Base-by-base conservation (phyloP, 192 early-diverging fungal genomes). In the Mortierella antarctica region DNA sequence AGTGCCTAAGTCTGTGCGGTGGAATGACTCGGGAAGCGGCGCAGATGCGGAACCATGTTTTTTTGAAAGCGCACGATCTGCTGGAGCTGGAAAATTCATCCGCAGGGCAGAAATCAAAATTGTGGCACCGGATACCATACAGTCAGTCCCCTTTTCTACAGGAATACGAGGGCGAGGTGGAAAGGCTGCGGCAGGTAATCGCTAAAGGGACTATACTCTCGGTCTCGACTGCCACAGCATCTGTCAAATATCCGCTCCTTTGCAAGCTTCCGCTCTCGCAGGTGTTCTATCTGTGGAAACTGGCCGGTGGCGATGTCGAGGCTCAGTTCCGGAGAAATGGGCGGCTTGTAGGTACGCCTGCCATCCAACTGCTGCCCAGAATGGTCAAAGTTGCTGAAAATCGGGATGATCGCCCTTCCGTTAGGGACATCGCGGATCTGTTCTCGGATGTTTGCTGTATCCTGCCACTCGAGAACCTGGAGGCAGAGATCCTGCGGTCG, bases 301-400 rank as follows among this genome's bases (percentile, higher is more conserved):
- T 92, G 20, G 89, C 90, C 7, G 91, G 91, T 4, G 91, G 91
- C 18, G 88, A 90, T 59, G 87, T 91, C 0, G 91, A 89, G 62
- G 54, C 86, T 6, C 89, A 89, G 69, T 76, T 88, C 47, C 72
- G 72, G 20, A 88, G 85, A 54, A 66, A 82, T 47, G 86, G 84
- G 4, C 85, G 75, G 8, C 73, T 88, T 10, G 67, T 81, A 6
- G 82, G 83, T 2, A 88, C 89, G 4, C 86, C 90, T 12, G 75
- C 87, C 23, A 88, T 92, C 46, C 82, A 87, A 57, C 70, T 83
- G 48, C 54, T 92, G 20, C 91, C 91, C 5, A 74, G 75, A 14
- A 49, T 84, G 2, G 85, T 86, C 14, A 60, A 74, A 15, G 71
- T 86, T 10, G 40, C 67, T 15, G 88, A 87, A 20, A 61, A 77